phyloP scores from a whole-genome alignment of 352 stramenopile genomes.

The Phytopythium ostracodes region DNA sequence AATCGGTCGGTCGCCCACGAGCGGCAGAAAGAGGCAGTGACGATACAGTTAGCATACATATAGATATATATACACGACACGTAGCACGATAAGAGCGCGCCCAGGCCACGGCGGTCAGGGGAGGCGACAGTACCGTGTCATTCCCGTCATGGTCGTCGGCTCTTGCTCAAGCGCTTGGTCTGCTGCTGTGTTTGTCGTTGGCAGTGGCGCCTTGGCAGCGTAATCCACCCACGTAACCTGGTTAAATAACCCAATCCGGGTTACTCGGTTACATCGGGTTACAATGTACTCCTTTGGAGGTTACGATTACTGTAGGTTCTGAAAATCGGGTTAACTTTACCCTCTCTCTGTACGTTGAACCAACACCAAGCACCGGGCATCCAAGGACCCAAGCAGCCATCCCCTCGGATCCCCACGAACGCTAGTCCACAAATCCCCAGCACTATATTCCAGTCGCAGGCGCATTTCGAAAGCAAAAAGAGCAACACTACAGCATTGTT shows the following conservation, averaged over 20 bases:
- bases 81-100: neutral
- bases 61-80: neutral
- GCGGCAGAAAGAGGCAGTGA: neutral
- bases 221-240: neutral
- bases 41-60: neutral
- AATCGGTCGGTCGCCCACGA: neutral
- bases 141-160: constrained; percentile 49
- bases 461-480: neutral
- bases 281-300: too few relatives aligned
- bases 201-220: too few relatives aligned
- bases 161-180: neutral
- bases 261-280: too few relatives aligned
- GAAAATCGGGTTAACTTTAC: too few relatives aligned
- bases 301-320: too few relatives aligned
- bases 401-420: too few relatives aligned
- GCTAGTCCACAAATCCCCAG: neutral
- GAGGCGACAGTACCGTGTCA: constrained; percentile 49
- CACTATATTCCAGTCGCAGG: neutral
- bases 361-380: too few relatives aligned
- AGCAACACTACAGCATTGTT: neutral
- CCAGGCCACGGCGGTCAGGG: too few relatives aligned
- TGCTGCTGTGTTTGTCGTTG: neutral
- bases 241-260: too few relatives aligned
- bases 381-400: neutral
- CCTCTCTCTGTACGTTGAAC: too few relatives aligned